A percentile compares a stretch with the other conserved stretches of the same genome.
phyloP scores from a whole-genome alignment of 352 stramenopile genomes.

The Lagenidium giganteum region DNA sequence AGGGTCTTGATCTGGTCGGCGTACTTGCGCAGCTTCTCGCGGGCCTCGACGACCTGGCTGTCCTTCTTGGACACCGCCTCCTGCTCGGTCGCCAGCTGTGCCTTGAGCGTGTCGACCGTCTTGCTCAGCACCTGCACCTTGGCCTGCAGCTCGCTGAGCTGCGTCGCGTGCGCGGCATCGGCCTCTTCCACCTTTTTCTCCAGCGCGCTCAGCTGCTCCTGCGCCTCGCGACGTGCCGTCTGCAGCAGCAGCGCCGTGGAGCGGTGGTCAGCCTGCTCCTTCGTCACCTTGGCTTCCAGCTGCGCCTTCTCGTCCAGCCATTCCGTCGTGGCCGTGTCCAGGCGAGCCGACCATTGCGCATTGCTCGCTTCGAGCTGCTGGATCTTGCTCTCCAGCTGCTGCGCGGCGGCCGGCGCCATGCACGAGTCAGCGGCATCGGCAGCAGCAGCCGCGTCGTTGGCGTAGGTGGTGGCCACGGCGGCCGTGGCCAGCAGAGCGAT shows the following conservation, averaged over 20 bases:
- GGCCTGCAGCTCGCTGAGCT: slow-evolving; percentile 8
- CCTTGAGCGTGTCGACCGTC: slow-evolving; percentile 3
- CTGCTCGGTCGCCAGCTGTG: slow-evolving; percentile 19
- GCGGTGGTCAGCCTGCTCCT: too few species aligned
- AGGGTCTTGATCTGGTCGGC: slow-evolving; percentile 16
- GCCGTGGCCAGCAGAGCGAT: slow-evolving; percentile 28
- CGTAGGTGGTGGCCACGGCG: slow-evolving; percentile 14
- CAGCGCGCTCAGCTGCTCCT: slow-evolving; percentile 1
- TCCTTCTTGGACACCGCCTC: slow-evolving; percentile 15
- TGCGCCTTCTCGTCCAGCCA: slow-evolving; percentile 20
- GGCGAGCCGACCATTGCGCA: slow-evolving; percentile 17
- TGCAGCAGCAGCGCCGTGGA: too few species aligned
- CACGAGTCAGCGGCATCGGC: neutral
- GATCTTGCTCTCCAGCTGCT: slow-evolving; percentile 38
- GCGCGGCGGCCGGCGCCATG: too few species aligned
- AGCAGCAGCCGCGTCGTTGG: slow-evolving; percentile 7
- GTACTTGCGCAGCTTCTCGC: slow-evolving; percentile 16
- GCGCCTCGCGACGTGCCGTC: slow-evolving; percentile 1
- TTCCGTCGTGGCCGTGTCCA: slow-evolving; percentile 17
- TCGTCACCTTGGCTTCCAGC: slow-evolving; percentile 21
- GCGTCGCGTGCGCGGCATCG: too few species aligned
- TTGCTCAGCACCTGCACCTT: slow-evolving; percentile 22
- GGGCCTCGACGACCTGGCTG: slow-evolving; percentile 7
- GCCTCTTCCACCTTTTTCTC: too few species aligned
- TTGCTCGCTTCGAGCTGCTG: slow-evolving; percentile 24